Conservation (phyloP, 495 filamentous ascomycete genomes). For the Xylaria bambusicola region DNA sequence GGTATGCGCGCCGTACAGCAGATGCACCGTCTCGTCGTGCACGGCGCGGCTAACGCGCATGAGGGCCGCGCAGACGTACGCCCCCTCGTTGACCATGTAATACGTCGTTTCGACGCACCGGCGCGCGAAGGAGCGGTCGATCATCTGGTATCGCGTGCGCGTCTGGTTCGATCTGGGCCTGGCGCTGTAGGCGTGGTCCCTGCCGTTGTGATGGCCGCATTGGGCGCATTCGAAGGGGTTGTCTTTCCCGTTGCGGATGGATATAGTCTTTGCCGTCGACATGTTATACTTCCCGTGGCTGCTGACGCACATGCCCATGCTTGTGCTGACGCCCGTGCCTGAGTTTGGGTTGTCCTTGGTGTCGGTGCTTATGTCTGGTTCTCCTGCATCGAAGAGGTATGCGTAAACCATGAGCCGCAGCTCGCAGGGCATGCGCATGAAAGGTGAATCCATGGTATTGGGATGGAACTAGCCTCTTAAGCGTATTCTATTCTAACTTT, state of each 20-base stretch:
- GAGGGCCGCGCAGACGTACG: slow-evolving; percentile 45
- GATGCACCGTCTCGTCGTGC: slow-evolving; percentile 48
- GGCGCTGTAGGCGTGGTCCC: neutral
- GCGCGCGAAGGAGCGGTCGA: slow-evolving; percentile 33
- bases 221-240: neutral
- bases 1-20: slow-evolving; percentile 52
- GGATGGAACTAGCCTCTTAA: neutral
- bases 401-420: slow-evolving; percentile 58
- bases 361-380: neutral
- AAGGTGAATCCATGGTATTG: slow-evolving; percentile 23
- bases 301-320: no score
- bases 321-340: no score
- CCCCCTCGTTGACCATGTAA: slow-evolving; percentile 34
- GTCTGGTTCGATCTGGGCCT: slow-evolving; percentile 6
- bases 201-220: neutral
- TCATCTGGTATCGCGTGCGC: slow-evolving; percentile 36
- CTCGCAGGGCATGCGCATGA: slow-evolving; percentile 49
- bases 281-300: neutral
- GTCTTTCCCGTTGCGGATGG: slow-evolving; percentile 23
- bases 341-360: no score
- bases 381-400: slow-evolving; percentile 51
- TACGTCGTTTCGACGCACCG: slow-evolving; percentile 50
- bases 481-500: neutral
- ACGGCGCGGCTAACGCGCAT: slow-evolving; percentile 48
- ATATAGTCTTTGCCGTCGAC: slow-evolving; percentile 18